Evolutionary conservation across 1,284 basidiomycete species (phyloP).

Genomic region (Cutaneotrichosporon cavernicola): DNA sequence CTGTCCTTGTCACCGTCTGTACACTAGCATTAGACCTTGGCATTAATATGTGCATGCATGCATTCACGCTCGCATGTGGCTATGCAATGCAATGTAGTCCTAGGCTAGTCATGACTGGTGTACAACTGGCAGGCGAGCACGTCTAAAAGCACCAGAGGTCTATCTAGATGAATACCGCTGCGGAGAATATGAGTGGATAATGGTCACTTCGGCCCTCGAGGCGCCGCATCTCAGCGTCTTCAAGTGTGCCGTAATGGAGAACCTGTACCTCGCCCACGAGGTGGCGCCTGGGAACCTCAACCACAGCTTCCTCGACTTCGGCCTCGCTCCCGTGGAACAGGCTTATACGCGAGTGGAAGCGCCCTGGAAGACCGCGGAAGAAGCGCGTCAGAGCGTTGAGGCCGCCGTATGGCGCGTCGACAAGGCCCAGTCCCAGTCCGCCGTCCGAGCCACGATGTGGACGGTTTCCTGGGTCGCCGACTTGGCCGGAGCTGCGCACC

Average conservation of each 20-base stretch:
- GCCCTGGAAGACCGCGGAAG: slow-evolving; percentile 39
- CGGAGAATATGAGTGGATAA: slow-evolving; percentile 51
- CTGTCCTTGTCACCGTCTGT: neutral
- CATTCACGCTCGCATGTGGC: neutral
- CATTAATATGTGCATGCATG: slow-evolving; percentile 7
- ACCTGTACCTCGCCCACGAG: slow-evolving; percentile 50
- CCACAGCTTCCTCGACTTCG: neutral
- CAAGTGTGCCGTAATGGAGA: slow-evolving; percentile 52
- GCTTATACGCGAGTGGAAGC: slow-evolving; percentile 31
- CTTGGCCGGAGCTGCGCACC: neutral
- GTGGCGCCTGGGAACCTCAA: slow-evolving; percentile 23
- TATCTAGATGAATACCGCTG: slow-evolving; percentile 46
- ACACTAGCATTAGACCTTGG: neutral
- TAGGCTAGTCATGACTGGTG: neutral
- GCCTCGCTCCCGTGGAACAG: slow-evolving; percentile 17
- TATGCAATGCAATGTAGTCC: slow-evolving; percentile 5
- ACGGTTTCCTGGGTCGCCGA: neutral
- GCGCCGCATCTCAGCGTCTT: slow-evolving; percentile 51
- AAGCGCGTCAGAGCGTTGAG: slow-evolving; percentile 33
- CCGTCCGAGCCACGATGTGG: slow-evolving; percentile 8
- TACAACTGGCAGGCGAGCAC: neutral
- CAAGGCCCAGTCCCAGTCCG: neutral
- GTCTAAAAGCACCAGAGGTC: neutral
- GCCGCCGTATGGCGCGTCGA: neutral
- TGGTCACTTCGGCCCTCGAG: slow-evolving; percentile 52